Evolutionary conservation across 2,329 filamentous ascomycete genomes (phyloP).

Genomic region (Neospermospora avenae): DNA sequence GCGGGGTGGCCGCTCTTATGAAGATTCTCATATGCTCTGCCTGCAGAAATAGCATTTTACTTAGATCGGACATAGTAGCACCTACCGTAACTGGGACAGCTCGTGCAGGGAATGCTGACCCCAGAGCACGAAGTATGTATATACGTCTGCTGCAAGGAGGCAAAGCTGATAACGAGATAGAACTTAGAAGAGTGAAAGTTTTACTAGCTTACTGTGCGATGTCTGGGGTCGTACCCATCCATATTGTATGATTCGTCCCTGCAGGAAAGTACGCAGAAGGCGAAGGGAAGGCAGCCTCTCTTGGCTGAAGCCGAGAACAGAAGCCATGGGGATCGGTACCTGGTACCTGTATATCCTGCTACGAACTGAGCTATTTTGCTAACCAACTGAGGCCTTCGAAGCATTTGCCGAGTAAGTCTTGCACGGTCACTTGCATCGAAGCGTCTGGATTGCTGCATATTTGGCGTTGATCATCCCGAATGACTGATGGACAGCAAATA

Average conservation of each 20-base stretch:
- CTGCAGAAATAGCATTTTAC: background rate
- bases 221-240: too few species aligned
- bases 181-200: background rate
- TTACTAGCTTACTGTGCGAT: background rate
- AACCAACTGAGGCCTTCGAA: constrained; percentile 4
- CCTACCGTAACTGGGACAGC: constrained; percentile 15
- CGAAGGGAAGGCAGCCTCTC: background rate
- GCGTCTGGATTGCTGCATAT: background rate
- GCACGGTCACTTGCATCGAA: constrained; percentile 4
- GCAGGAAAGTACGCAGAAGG: background rate
- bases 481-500: background rate
- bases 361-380: background rate
- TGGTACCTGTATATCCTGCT: background rate
- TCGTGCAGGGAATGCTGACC: background rate
- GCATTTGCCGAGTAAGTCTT: constrained; percentile 6
- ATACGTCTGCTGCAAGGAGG: constrained; percentile 9
- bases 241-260: too few species aligned
- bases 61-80: constrained; percentile 6
- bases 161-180: constrained; percentile 4
- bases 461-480: background rate
- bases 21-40: background rate
- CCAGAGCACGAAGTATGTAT: background rate
- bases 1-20: constrained; percentile 7
- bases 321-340: background rate
- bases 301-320: background rate